Evolutionary conservation across 495 filamentous ascomycete genomes (phyloP), one percentile per base, ranked within the genome.

Genomic region (Niebla homalea): DNA sequence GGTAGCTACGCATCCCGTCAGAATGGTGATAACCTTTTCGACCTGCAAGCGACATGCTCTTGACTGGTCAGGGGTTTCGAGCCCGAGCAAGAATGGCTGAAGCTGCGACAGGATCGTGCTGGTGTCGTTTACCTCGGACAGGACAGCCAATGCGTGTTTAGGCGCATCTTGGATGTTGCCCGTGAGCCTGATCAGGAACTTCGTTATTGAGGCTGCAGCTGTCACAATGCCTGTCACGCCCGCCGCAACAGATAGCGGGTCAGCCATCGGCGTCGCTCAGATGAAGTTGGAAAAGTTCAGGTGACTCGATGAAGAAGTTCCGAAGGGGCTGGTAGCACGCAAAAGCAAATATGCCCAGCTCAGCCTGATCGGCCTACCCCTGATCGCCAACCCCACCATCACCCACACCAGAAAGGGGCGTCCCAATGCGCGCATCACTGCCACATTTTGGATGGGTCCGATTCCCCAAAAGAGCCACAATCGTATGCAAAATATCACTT

Each of bases 211-310:
- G 4, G 53, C 53, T 15, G 49, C 53, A 7, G 53, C 43, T 7
- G 41, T 48, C 4, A 55, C 5, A 20, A 55, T 46, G 26, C 53
- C 53, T 5, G 41, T 38, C 6, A 55, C 36, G 25, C 53, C 53
- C 6, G 49, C 48, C 8, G 53, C 49, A 16, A 55, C 48, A 26
- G 41, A 51, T 2, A 52, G 42, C 20, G 53, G 53, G n/a, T 55
- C 53, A 3, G 53, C 23, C 53, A 55, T 55, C 25, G 25, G 3
- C 4, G 8, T 26, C 25, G 25, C 25, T n/a, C n/a, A n/a, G n/a
- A n/a, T n/a, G n/a, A n/a, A n/a, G n/a, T n/a, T n/a, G n/a, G n/a
- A n/a, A n/a, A n/a, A n/a, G n/a, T n/a, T n/a, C n/a, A n/a, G n/a
- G n/a, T n/a, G n/a, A n/a, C n/a, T n/a, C n/a, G n/a, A n/a, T n/a